These are phyloP conservation scores for Nakaseomyces uthaithaninus DNA, from an alignment of 1,139 yeast species.

Conservation along the genomic window DNA sequence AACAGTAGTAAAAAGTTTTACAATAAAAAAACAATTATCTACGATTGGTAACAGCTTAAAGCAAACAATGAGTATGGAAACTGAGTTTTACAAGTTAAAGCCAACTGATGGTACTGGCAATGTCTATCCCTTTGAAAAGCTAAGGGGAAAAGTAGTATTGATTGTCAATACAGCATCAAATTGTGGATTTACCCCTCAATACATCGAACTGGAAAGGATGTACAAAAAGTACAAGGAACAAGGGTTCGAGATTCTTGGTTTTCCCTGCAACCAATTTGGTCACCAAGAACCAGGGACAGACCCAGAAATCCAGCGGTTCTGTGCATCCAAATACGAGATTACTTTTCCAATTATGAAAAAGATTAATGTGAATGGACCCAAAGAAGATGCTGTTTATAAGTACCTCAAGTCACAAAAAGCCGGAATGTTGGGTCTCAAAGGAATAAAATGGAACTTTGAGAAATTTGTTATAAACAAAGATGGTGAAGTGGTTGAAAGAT, in stretches of 20 bases:
- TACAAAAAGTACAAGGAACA: constrained; percentile 60
- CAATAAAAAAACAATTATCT: background rate
- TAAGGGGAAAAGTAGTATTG: constrained; percentile 76
- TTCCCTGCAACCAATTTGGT: constrained; percentile 85
- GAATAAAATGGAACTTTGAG: constrained; percentile 83
- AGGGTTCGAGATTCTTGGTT: constrained; percentile 70
- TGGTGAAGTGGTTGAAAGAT: constrained; percentile 63
- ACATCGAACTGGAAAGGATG: constrained; percentile 64
- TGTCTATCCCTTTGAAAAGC: constrained; percentile 49
- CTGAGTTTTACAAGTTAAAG: constrained; percentile 40
- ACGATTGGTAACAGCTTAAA: background rate
- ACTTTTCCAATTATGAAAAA: constrained; percentile 56
- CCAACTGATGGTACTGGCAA: constrained; percentile 46
- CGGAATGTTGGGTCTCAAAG: constrained; percentile 54
- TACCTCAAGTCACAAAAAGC: constrained; percentile 56
- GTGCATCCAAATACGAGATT: constrained; percentile 57
- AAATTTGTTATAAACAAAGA: constrained; percentile 61
- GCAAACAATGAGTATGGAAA: background rate
- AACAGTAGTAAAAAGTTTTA: background rate
- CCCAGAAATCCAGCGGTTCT: constrained; percentile 48
- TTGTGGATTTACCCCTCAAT: constrained; percentile 46
- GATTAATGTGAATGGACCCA: constrained; percentile 73
- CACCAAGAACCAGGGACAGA: constrained; percentile 71
- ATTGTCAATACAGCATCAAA: constrained; percentile 83
- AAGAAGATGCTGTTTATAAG: constrained; percentile 64